Evolutionary conservation across 2,329 filamentous ascomycete species (phyloP), one percentile per base, ranked within the genome.

Genomic region (Nigrospora osmanthi): DNA sequence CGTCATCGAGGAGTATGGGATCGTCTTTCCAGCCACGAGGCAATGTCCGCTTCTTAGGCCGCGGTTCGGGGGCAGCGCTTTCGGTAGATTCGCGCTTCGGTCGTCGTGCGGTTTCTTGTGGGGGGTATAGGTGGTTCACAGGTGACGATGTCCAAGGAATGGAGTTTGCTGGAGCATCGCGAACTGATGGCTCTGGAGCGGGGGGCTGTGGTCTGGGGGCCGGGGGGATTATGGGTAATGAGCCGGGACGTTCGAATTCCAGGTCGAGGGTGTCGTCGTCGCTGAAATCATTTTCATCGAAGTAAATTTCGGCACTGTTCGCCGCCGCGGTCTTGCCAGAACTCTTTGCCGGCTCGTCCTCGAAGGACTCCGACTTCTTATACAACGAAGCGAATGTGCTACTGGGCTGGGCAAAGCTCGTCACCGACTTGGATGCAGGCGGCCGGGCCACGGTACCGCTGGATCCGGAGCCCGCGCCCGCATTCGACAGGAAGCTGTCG

Each of bases 221-320:
- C 35, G 47, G 53, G 47, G 47, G 54, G 44, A 50, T 55, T 11
- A 57, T 45, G 9, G 71, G 71, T 4, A 79, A 70, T 2, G 75
- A 69, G 2, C 70, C 63, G 0, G 82, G 80, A 47, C 80, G 73
- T 47, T 86, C 75, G 42, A 81, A 76, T 50, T 89, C 77, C 16
- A 86, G 64, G 49, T 87, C 86, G 19, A 95, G 70, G 45, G 89
- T 78, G 16, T 83, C 76, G 54, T 95, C 89, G 58, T 91, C 87
- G 55, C 89, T 88, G 53, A 95, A 93, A 58, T 95, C 90, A 54
- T 91, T 83, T 50, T 89, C 86, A 48, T 81, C 78, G 50, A 89
- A 86, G 48, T 76, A 78, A 11, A 85, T 76, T 6, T 58, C 48
- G n/a, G 52, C 40, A 6, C 50, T 44, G 11, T 52, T 40, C 42